These are phyloP conservation scores for Stephania japonica DNA, from an alignment of 164 flowering plant genomes.

Conservation along the genomic window DNA sequence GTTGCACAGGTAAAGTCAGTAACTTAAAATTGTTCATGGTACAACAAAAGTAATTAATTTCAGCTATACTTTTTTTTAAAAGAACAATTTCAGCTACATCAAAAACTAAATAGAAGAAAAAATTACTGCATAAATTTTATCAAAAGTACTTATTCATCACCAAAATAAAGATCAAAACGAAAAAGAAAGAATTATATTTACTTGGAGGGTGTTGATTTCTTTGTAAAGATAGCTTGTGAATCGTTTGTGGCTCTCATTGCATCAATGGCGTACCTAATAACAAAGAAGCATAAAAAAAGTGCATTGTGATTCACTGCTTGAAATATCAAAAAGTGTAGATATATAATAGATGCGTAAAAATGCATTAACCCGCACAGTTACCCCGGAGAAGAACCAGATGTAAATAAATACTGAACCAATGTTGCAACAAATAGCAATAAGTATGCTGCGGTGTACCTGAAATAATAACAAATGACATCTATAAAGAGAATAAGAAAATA, in stretches of 20 bases:
- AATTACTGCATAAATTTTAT: not conserved
- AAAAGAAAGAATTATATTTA: conserved; percentile 29
- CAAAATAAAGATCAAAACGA: not conserved
- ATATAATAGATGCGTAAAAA: not conserved
- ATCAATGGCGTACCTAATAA: conserved; percentile 71
- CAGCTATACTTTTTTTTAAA: not conserved
- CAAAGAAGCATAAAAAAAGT: not conserved
- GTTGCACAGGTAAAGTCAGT: conserved; percentile 26
- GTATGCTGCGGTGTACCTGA: conserved; percentile 70
- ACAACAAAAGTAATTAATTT: not conserved
- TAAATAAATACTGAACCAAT: conserved; percentile 69
- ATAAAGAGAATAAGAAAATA: not conserved
- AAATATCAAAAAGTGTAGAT: not conserved
- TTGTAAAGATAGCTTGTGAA: conserved; percentile 30
- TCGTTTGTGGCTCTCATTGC: conserved; percentile 63
- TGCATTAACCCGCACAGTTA: conserved; percentile 23
- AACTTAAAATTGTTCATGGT: conserved; percentile 8
- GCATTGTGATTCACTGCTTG: not conserved
- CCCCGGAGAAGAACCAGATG: conserved; percentile 93
- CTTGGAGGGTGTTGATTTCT: conserved; percentile 47
- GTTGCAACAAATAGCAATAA: conserved; percentile 57
- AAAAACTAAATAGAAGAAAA: not conserved
- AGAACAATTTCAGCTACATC: not conserved
- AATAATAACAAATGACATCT: conserved; percentile 3
- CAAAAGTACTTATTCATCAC: not conserved